Conservation (phyloP, 2,329 filamentous ascomycete genomes). For the Camillea tinctor region DNA sequence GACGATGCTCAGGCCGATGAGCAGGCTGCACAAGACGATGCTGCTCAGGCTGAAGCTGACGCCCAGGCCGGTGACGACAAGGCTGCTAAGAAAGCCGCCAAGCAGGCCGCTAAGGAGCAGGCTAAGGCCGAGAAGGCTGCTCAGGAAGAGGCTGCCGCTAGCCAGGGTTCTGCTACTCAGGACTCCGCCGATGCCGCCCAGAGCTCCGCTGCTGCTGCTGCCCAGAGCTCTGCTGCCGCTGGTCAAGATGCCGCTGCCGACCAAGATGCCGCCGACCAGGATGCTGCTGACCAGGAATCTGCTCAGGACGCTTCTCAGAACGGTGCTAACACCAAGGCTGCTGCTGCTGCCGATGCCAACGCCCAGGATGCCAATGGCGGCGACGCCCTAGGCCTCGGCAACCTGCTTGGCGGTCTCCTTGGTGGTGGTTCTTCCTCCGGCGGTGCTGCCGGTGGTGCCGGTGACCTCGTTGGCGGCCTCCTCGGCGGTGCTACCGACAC, state of each 20-base stretch:
- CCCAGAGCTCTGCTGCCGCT: not conserved
- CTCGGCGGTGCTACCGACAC: not conserved
- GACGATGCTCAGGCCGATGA: not conserved
- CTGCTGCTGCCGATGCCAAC: not conserved
- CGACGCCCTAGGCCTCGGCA: conserved; percentile 1
- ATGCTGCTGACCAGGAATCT: conserved; percentile 11
- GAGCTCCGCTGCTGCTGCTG: conserved; percentile 2
- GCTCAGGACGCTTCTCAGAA: not conserved
- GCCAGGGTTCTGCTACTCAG: too few species aligned
- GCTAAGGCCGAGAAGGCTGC: conserved; percentile 1
- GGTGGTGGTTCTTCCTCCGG: not conserved
- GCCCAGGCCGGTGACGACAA: not conserved
- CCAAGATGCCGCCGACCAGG: conserved; percentile 11
- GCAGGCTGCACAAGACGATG: not conserved
- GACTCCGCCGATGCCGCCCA: conserved; percentile 5
- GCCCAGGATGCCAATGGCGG: conserved; percentile 2
- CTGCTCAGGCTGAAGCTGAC: not conserved
- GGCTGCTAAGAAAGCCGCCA: not conserved
- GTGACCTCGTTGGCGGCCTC: not conserved
- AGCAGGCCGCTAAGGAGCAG: not conserved
- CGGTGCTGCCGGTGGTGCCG: conserved; percentile 2
- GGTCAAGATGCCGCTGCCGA: too few species aligned
- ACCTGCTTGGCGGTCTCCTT: conserved; percentile 31
- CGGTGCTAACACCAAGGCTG: too few species aligned
- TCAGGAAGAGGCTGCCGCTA: conserved; percentile 9